Conservation (phyloP, 805 yeast species). For the Kazachstania psychrophila region DNA sequence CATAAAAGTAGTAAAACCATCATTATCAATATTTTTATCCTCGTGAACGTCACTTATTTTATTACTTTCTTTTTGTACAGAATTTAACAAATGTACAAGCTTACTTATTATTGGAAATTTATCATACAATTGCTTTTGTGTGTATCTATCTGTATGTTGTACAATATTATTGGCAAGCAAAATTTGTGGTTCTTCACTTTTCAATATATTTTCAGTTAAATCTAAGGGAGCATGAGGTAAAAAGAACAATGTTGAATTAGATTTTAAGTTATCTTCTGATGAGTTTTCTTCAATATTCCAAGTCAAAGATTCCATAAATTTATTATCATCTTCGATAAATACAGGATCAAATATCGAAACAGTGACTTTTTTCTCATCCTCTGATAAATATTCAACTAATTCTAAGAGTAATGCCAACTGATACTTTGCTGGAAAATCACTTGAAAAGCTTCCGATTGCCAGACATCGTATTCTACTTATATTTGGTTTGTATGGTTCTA, state of each 20-base stretch:
- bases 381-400: slow-evolving; percentile 24
- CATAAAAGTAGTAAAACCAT: slow-evolving; percentile 19
- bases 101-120: slow-evolving; percentile 39
- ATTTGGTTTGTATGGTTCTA: slow-evolving; percentile 8
- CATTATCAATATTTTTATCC: slow-evolving; percentile 4
- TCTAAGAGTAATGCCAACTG: slow-evolving; percentile 54
- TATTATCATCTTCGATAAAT: slow-evolving; percentile 39
- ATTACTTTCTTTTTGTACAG: not conserved
- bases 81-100: slow-evolving; percentile 19
- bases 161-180: slow-evolving; percentile 45
- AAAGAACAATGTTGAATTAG: slow-evolving; percentile 38
- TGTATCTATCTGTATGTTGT: slow-evolving; percentile 46
- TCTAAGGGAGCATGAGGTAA: slow-evolving; percentile 70
- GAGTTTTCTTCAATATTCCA: slow-evolving; percentile 24
- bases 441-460: slow-evolving; percentile 61
- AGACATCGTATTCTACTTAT: slow-evolving; percentile 45
- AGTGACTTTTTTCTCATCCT: not conserved
- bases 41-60: slow-evolving; percentile 11
- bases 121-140: slow-evolving; percentile 34
- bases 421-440: slow-evolving; percentile 49
- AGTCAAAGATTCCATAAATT: slow-evolving; percentile 25
- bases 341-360: slow-evolving; percentile 60
- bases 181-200: slow-evolving; percentile 28
- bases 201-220: slow-evolving; percentile 37
- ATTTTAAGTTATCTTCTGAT: slow-evolving; percentile 14